Conservation (phyloP, 108 stramenopile species). For the Conticribra guillardii region DNA sequence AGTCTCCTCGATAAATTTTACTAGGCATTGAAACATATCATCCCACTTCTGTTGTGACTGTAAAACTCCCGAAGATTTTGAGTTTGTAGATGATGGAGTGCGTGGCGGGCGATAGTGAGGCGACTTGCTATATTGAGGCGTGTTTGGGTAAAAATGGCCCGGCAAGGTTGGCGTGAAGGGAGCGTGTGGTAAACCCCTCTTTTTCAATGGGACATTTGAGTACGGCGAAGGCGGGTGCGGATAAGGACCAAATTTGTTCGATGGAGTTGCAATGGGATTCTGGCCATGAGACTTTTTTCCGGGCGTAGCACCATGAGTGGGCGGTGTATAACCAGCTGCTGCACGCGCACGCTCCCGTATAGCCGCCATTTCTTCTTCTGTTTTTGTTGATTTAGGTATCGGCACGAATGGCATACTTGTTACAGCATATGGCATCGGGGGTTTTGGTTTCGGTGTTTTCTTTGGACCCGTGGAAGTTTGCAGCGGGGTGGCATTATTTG, state of each 20-base stretch:
- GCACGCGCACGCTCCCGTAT: slow-evolving; percentile 77
- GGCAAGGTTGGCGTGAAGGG: slow-evolving; percentile 25
- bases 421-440: slow-evolving; percentile 24
- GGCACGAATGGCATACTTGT: slow-evolving; percentile 41
- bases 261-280: slow-evolving; percentile 15
- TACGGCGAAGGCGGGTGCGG: not conserved
- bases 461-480: slow-evolving; percentile 12
- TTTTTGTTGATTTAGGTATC: slow-evolving; percentile 63
- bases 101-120: slow-evolving; percentile 6
- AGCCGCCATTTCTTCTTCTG: slow-evolving; percentile 67
- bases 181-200: slow-evolving; percentile 14
- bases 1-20: slow-evolving; percentile 74
- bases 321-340: slow-evolving; percentile 79
- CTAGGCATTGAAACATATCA: slow-evolving; percentile 79
- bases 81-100: slow-evolving; percentile 32
- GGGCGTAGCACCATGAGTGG: slow-evolving; percentile 29
- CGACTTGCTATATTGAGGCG: slow-evolving; percentile 16
- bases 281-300: slow-evolving; percentile 57
- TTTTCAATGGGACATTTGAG: slow-evolving; percentile 30
- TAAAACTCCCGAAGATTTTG: slow-evolving; percentile 34
- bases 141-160: slow-evolving; percentile 5
- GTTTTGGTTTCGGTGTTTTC: slow-evolving; percentile 7
- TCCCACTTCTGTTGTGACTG: slow-evolving; percentile 88
- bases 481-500: not conserved
- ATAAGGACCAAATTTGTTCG: slow-evolving; percentile 2